phyloP scores from a whole-genome alignment of 495 filamentous ascomycete genomes.

The Lichina pygmaea region DNA sequence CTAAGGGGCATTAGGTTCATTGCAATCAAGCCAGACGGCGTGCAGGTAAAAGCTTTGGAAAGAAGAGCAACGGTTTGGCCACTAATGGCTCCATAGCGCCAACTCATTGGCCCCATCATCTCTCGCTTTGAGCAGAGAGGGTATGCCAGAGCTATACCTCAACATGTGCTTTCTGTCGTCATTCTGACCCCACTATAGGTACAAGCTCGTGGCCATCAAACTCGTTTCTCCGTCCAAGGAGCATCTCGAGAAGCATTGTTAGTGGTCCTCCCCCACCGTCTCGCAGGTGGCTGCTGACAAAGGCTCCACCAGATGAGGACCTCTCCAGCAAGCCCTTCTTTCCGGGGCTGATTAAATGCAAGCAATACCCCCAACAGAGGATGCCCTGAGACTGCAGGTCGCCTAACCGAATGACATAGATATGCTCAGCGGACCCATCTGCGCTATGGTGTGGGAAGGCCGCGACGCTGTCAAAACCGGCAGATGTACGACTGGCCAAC shows the following conservation, averaged over 20 bases:
- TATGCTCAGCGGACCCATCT: conserved; percentile 91
- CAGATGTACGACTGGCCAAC: conserved; percentile 31
- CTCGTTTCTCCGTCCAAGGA: conserved; percentile 60
- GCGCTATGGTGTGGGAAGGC: conserved; percentile 98
- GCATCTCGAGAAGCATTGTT: conserved; percentile 91
- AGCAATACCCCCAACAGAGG: conserved; percentile 6
- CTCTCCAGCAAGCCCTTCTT: conserved; percentile 90
- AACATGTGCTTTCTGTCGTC: not conserved
- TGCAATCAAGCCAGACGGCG: conserved; percentile 97
- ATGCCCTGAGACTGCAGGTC: not conserved
- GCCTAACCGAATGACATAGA: conserved; percentile 21
- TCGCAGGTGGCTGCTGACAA: not conserved
- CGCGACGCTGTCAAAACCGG: conserved; percentile 95
- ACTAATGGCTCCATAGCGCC: conserved; percentile 31
- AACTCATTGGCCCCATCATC: conserved; percentile 90
- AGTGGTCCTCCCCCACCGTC: conserved; percentile 4
- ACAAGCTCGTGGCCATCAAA: conserved; percentile 97
- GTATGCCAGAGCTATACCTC: conserved; percentile 17
- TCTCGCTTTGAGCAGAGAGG: conserved; percentile 86
- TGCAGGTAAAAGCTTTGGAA: conserved; percentile 41
- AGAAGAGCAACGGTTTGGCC: no score
- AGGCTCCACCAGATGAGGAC: conserved; percentile 33
- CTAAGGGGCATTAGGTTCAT: conserved; percentile 43
- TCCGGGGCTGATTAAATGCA: conserved; percentile 71
- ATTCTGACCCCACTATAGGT: conserved; percentile 23